Evolutionary conservation across 768 basidiomycete genomes (phyloP).

Genomic region (Trametes cingulata): DNA sequence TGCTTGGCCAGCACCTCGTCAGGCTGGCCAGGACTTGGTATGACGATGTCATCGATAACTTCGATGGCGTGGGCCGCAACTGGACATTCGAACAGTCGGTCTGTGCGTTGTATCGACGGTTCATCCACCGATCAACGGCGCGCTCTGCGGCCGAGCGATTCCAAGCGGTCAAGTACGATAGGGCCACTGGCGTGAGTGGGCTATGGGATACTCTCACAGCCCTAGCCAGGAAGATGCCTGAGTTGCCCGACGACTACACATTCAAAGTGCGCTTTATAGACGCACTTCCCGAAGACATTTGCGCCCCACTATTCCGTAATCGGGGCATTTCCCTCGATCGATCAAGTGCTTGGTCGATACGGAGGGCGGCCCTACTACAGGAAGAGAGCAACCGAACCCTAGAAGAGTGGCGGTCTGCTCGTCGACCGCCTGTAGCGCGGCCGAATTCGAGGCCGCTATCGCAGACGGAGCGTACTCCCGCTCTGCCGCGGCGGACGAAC

Average conservation of each 20-base stretch:
- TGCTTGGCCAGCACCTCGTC: neutral
- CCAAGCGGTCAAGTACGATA: neutral
- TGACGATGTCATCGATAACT: neutral
- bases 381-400: neutral
- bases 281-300: neutral
- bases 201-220: neutral
- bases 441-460: too few species aligned
- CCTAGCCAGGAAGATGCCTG: neutral
- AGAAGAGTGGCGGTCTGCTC: neutral
- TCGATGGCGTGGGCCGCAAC: neutral
- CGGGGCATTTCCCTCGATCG: neutral
- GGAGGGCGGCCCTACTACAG: neutral
- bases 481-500: neutral
- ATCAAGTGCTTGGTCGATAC: neutral
- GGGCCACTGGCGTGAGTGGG: neutral
- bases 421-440: too few species aligned
- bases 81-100: neutral
- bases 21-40: neutral
- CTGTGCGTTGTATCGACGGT: neutral
- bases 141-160: neutral
- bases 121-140: neutral
- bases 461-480: too few species aligned
- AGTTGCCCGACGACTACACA: neutral
- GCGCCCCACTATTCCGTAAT: neutral
- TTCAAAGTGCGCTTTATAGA: neutral